Base-by-base conservation (phyloP, 2,329 filamentous ascomycete genomes). In the Alternaria arbusti region DNA sequence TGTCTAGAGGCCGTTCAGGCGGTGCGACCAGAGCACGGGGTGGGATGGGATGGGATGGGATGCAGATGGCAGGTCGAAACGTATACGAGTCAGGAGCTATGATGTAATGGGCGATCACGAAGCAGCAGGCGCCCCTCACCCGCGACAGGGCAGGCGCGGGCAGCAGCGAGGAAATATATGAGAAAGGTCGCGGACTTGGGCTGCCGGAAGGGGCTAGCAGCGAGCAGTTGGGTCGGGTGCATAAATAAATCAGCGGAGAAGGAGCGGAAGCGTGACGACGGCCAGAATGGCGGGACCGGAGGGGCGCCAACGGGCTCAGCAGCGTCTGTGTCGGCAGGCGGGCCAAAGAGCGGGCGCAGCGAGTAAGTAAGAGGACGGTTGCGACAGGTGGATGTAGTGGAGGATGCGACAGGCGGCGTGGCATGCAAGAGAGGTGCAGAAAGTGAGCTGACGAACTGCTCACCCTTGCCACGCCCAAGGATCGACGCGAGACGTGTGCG, bases 11-110 rank as follows among this genome's bases (percentile, higher is more conserved):
- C 45, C 54, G 55, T 59, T 25, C 25, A 49, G 36, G 43, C 28
- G 55, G 64, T 59, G 69, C 68, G 63, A 63, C 63, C 54, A 49
- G 46, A 51, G 54, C 65, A 58, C 60, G 59, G 50, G 45, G 64
- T 50, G 62, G 57, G 54, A 45, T 60, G 65, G 55, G 60, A 61
- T 55, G n/a, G 60, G 40, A 63, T 56, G 61, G 57, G 54, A 47
- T 46, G 28, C 47, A 26, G 54, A 47, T 46, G 28, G 47, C 17
- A 43, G 56, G 49, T 28, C 30, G 32, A 23, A 45, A 43, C 8
- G 56, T 47, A 45, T 54, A 28, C 60, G 56, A 59, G 56, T 59
- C 60, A 63, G 56, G 47, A 5, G 43, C 17, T 25, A 63, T 63
- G 60, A 59, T 59, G 60, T 63, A 63, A 63, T 59, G 43, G 11